phyloP scores from a whole-genome alignment of 1,284 basidiomycete genomes.

The Ustilago hordei region DNA sequence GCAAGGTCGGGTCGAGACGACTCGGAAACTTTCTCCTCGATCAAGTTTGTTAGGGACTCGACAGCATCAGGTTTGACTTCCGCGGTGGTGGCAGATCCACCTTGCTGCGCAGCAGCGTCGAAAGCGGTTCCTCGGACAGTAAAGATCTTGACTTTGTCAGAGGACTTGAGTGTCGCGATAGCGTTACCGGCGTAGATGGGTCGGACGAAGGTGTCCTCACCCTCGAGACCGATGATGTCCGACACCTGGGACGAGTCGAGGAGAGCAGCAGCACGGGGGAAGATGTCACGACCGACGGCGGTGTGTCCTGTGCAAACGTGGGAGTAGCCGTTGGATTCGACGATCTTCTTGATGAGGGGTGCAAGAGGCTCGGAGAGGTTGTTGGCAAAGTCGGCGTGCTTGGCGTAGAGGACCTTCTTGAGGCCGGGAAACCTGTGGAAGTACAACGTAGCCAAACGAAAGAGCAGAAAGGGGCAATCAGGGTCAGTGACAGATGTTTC shows the following conservation, averaged over 20 bases:
- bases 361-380: conserved; percentile 71
- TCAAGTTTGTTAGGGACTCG: conserved; percentile 75
- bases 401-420: conserved; percentile 70
- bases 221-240: conserved; percentile 89
- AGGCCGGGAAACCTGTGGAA: conserved; percentile 72
- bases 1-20: conserved; percentile 94
- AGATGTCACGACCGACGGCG: conserved; percentile 79
- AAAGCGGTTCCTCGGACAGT: conserved; percentile 97
- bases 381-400: conserved; percentile 72
- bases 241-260: conserved; percentile 80
- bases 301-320: conserved; percentile 88
- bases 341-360: conserved; percentile 73
- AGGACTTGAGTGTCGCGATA: conserved; percentile 88
- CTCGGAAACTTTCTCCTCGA: conserved; percentile 86
- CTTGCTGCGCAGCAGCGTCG: conserved; percentile 74
- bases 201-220: conserved; percentile 83
- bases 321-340: conserved; percentile 75
- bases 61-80: conserved; percentile 79
- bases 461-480: background rate
- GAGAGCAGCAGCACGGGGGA: conserved; percentile 87
- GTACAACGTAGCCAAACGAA: conserved; percentile 1
- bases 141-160: conserved; percentile 88
- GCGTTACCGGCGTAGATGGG: conserved; percentile 99
- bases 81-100: conserved; percentile 75
- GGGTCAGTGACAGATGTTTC: background rate